phyloP scores from a whole-genome alignment of 139 green algal genomes.

The Chlorella ohadii region DNA sequence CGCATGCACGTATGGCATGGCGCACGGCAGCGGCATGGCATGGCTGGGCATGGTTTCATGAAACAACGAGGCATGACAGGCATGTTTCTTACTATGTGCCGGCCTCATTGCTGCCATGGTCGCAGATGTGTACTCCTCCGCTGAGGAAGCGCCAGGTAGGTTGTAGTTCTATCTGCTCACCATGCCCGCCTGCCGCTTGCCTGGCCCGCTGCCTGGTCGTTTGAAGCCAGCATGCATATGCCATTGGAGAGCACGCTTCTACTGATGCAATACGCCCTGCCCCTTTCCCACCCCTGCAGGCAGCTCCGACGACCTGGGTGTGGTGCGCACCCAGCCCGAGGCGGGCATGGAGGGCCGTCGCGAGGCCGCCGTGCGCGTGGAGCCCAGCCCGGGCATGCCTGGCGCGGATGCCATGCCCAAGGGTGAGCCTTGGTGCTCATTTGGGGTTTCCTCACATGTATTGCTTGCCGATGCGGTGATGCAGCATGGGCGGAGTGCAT shows the following conservation, averaged over 20 bases:
- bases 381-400: neutral
- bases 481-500: no score
- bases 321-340: slow-evolving; percentile 1
- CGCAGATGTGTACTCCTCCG: neutral
- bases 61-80: no score
- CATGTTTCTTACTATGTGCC: no score
- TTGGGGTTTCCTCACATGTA: no score
- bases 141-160: neutral
- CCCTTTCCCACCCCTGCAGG: neutral
- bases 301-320: neutral
- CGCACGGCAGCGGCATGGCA: no score
- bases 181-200: no score
- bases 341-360: slow-evolving; percentile 12
- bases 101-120: no score
- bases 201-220: neutral
- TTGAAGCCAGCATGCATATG: neutral
- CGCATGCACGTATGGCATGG: no score
- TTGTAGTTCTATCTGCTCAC: neutral
- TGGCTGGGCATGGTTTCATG: no score
- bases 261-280: neutral
- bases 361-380: neutral
- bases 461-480: no score
- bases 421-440: no score
- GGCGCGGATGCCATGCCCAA: neutral
- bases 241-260: no score